Conservation (phyloP, 768 basidiomycete genomes). For the Russula brevipes region DNA sequence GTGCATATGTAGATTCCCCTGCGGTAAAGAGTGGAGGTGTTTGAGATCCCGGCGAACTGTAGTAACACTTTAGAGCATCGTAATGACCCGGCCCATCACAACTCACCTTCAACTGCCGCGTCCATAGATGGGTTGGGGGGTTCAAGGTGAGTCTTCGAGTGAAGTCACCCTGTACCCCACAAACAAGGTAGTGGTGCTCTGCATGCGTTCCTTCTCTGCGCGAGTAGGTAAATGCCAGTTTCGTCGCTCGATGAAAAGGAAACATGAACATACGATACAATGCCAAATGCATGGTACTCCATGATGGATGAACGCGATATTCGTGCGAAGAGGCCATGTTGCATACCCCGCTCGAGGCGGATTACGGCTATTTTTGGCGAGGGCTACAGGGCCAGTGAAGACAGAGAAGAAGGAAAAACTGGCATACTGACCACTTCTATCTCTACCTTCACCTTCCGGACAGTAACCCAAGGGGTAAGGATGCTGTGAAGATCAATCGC, state of each 20-base stretch:
- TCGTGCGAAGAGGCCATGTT: slow-evolving; percentile 71
- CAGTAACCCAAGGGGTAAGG: slow-evolving; percentile 68
- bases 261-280: slow-evolving; percentile 52
- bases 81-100: background rate
- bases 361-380: slow-evolving; percentile 75
- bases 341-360: slow-evolving; percentile 79
- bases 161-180: slow-evolving; percentile 80
- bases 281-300: slow-evolving; percentile 83
- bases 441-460: slow-evolving; percentile 66
- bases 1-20: slow-evolving; percentile 80
- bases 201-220: slow-evolving; percentile 64
- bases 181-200: slow-evolving; percentile 75
- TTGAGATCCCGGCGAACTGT: slow-evolving; percentile 76
- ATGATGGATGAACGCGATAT: slow-evolving; percentile 66
- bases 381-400: slow-evolving; percentile 41
- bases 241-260: background rate
- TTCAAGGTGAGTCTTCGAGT: slow-evolving; percentile 64
- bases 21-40: slow-evolving; percentile 73
- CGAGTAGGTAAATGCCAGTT: slow-evolving; percentile 14
- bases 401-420: background rate
- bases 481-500: slow-evolving; percentile 40
- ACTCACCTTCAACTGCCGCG: slow-evolving; percentile 68
- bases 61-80: background rate
- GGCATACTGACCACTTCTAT: slow-evolving; percentile 58
- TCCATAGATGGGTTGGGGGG: slow-evolving; percentile 70